phyloP scores from a whole-genome alignment of 805 yeast genomes.

The Nakazawaea wyomingensis region DNA sequence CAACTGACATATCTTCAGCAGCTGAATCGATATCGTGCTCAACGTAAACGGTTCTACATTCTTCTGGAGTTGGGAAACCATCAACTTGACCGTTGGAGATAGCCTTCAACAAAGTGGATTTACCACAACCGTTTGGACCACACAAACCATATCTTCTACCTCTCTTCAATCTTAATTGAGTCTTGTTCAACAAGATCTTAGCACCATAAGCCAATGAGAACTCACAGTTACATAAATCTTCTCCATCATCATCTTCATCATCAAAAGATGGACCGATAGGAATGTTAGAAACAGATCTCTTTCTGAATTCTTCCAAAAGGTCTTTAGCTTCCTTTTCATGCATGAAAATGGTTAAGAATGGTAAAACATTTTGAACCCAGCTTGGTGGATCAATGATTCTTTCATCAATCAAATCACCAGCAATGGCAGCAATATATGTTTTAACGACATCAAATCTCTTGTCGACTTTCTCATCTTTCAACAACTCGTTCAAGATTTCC shows the following conservation, averaged over 20 bases:
- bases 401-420: conserved; percentile 99
- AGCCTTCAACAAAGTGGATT: conserved; percentile 97
- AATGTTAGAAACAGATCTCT: conserved; percentile 95
- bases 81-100: conserved; percentile 98
- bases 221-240: conserved; percentile 99
- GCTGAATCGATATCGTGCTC: conserved; percentile 99
- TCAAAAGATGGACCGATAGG: conserved; percentile 90
- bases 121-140: conserved; percentile 99
- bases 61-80: conserved; percentile 99
- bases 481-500: conserved; percentile 70
- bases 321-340: conserved; percentile 91
- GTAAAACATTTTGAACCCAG: conserved; percentile 86
- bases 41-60: conserved; percentile 98
- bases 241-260: conserved; percentile 97
- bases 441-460: conserved; percentile 75
- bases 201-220: conserved; percentile 99
- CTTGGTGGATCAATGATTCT: conserved; percentile 88
- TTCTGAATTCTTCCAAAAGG: conserved; percentile 89
- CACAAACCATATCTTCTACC: conserved; percentile 99
- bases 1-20: conserved; percentile 92
- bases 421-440: conserved; percentile 88
- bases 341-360: conserved; percentile 93
- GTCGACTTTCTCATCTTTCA: conserved; percentile 62
- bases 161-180: conserved; percentile 98
- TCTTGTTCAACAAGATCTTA: conserved; percentile 98